Conservation (phyloP, 1,284 basidiomycete species). For the Cryptococcus wingfieldii region DNA sequence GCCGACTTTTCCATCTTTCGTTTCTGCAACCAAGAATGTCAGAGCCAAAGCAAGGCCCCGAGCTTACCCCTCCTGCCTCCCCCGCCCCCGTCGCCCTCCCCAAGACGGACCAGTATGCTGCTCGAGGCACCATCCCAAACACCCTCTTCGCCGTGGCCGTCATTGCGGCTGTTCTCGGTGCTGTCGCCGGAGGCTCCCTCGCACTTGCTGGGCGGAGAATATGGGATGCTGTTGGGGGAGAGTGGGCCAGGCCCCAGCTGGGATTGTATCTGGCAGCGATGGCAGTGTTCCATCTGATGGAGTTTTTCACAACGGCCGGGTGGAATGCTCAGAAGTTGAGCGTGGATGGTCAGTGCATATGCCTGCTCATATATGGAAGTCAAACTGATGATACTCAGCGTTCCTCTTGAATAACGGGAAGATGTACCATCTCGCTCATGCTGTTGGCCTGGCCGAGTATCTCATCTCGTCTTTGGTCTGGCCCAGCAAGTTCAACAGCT, state of each 20-base stretch:
- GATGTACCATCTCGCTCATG: slow-evolving; percentile 81
- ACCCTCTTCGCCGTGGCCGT: slow-evolving; percentile 68
- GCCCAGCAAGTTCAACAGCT: slow-evolving; percentile 35
- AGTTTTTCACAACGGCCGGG: slow-evolving; percentile 91
- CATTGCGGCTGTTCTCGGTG: slow-evolving; percentile 71
- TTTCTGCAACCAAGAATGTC: not conserved
- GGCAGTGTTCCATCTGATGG: slow-evolving; percentile 85
- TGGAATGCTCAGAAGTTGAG: slow-evolving; percentile 92
- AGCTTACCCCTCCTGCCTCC: slow-evolving; percentile 5
- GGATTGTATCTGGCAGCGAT: slow-evolving; percentile 76
- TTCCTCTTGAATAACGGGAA: slow-evolving; percentile 89
- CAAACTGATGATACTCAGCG: slow-evolving; percentile 54
- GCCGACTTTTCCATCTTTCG: not conserved
- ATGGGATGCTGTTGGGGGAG: slow-evolving; percentile 5
- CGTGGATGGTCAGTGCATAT: slow-evolving; percentile 71
- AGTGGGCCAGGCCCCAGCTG: slow-evolving; percentile 69
- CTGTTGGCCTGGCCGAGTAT: slow-evolving; percentile 74
- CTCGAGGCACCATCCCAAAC: slow-evolving; percentile 69
- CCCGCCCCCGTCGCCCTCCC: slow-evolving; percentile 19
- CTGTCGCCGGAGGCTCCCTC: slow-evolving; percentile 41
- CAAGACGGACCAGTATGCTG: slow-evolving; percentile 32
- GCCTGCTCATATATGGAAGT: not conserved
- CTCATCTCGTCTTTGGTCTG: slow-evolving; percentile 64
- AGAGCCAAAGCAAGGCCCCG: not conserved
- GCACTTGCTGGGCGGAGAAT: slow-evolving; percentile 53